Evolutionary conservation across 2,329 filamentous ascomycete species (phyloP).

Genomic region (Trichoderma semiorbis): DNA sequence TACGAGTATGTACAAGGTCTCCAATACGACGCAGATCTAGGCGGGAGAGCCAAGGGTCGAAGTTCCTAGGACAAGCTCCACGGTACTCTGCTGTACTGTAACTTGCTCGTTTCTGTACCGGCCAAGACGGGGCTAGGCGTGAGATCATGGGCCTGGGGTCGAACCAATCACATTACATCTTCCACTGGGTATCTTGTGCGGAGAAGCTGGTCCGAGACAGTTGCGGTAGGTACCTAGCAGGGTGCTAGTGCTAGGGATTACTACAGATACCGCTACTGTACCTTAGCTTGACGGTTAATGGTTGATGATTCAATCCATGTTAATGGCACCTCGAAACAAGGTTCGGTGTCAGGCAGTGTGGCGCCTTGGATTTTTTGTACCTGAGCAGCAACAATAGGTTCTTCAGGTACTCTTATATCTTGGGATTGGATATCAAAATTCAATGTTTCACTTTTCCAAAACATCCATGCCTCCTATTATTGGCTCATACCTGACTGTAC

Average conservation of each 20-base stretch:
- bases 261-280: background rate
- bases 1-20: background rate
- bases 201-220: constrained; percentile 4
- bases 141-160: background rate
- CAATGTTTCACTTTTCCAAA: background rate
- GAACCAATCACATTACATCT: constrained; percentile 8
- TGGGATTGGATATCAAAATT: background rate
- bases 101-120: background rate
- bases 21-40: background rate
- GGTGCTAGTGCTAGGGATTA: background rate
- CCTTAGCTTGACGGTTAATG: background rate
- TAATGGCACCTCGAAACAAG: background rate
- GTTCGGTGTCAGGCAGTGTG: background rate
- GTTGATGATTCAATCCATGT: background rate
- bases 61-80: background rate
- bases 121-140: background rate
- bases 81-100: background rate
- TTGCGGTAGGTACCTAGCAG: background rate
- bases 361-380: background rate
- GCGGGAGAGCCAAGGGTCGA: background rate
- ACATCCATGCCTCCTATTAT: background rate
- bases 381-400: background rate
- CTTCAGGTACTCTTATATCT: background rate
- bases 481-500: background rate
- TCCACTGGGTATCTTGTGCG: background rate